phyloP scores from a whole-genome alignment of 495 filamentous ascomycete species.

The Aspergillus egyptiacus region DNA sequence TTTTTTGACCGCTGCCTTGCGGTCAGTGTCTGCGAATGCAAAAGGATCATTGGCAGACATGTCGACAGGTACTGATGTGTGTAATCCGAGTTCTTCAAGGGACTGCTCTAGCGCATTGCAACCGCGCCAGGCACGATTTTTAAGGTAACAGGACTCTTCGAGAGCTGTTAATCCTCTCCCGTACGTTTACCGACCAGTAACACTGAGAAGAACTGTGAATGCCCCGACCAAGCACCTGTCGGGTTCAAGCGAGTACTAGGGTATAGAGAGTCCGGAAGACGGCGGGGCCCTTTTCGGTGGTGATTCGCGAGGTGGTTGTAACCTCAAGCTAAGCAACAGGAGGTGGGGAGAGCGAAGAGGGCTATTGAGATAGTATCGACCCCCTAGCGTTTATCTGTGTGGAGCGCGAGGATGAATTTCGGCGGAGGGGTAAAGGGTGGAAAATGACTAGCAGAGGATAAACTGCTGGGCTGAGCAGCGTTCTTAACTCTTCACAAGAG shows the following conservation, averaged over 20 bases:
- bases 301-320: not conserved
- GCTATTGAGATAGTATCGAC: conserved; percentile 5
- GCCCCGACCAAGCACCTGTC: not conserved
- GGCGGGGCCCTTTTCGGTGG: not conserved
- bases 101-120: conserved; percentile 19
- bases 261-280: not conserved
- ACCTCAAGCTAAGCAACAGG: not conserved
- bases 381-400: conserved; percentile 3
- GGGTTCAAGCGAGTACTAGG: not conserved
- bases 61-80: conserved; percentile 12
- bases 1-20: conserved; percentile 32
- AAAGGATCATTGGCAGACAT: conserved; percentile 42
- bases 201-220: not conserved
- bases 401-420: not conserved
- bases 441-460: conserved; percentile 8
- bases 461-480: conserved; percentile 9
- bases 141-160: not conserved
- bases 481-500: conserved; percentile 9
- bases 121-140: not conserved
- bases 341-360: conserved; percentile 7
- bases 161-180: not conserved
- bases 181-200: conserved; percentile 8
- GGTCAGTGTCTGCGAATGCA: conserved; percentile 31
- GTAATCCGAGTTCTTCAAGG: conserved; percentile 2
- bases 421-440: conserved; percentile 7